Base-by-base conservation (phyloP, 768 basidiomycete genomes). In the Termitomyces sp. region DNA sequence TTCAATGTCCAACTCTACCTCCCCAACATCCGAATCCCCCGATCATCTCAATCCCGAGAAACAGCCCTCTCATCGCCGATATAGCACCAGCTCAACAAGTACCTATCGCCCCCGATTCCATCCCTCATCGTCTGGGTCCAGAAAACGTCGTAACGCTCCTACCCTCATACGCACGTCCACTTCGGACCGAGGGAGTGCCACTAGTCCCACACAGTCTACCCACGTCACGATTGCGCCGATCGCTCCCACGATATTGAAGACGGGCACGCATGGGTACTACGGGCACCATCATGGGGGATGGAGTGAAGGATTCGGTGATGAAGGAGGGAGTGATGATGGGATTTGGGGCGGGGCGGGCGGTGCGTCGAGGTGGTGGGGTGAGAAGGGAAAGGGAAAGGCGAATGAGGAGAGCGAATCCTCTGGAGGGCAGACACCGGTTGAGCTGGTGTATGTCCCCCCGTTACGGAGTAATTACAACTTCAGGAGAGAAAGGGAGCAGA, bases 181-280 rank as follows among this genome's bases (percentile, higher is more conserved):
- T 32, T 33, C 24, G 28, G 64, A 66, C 12, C 38, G 49, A 22
- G 24, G 57, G 5, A 48, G 50, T 50, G 24, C 44, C 8, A 42
- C 57, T 12, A 59, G 55, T 46, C 50, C 61, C 39, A 15, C 49
- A 36, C 50, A 64, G 32, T 42, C 54, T 40, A 22, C 67, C 6
- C 74, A 77, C 64, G 80, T 82, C 48, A 81, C 75, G 22, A 82
- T 81, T 63, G 82, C 76, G 18, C 80, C 76, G 13, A 83, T 83
- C 61, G 79, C 82, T 35, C 84, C 85, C 8, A 96, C 97, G 5
- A 83, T 92, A 50, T 81, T 98, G 65, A 99, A 98, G 78, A 92
- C 92, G 18, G 84, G 79, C 11, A 78, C 81, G 1, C 75, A 80
- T 12, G 81, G 79, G 7, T 82, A 84, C 55, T 67, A 67, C 7